Evolutionary conservation across 1,139 yeast species (phyloP), one percentile per base, ranked within the genome.

Genomic region (Suhomyces taliae): DNA sequence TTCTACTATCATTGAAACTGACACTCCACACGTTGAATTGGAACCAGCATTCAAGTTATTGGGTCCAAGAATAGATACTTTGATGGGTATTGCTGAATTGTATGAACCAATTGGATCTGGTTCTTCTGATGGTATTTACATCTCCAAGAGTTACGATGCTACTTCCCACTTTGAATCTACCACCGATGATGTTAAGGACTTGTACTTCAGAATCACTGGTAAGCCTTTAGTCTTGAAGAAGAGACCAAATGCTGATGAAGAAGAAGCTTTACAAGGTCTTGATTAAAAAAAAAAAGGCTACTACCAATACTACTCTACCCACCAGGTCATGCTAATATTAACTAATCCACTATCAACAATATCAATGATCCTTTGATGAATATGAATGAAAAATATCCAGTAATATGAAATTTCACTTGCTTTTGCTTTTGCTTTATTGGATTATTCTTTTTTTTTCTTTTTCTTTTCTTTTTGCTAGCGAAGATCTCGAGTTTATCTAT

Each of bases 121-220:
- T 11, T 74, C 86, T 32, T 74, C 79, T 54, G 91, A 87, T 65
- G 84, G 87, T 50, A 83, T 93, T 46, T 95, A 70, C 70, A 78
- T 93, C 50, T 90, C 97, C 43, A 87, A 81, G 72, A 87, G 95
- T 51, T 93, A 91, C 66, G 99, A 93, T 66, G 87, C 99, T 1
- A 79, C 96, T 9, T 90, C 97, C 10, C 99, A 93, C 72, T 93
- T 93, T 65, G 99, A 93, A 69, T 76, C 95, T 39, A 88, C 96
- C 62, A 93, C 99, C 40, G 98, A 93, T 65, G 99, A 93, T 66
- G 96, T 93, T 57, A 90, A 90, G 70, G 97, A 93, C 66, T 81
- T 93, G 53, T 57, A 95, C 70, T 84, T 85, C 69, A 82, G 99
- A 67, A 85, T 95, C 55, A 90, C 88, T 43, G 98, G 98, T 45